phyloP scores from a whole-genome alignment of 2,329 filamentous ascomycete species.

The Colletotrichum liaoningense region DNA sequence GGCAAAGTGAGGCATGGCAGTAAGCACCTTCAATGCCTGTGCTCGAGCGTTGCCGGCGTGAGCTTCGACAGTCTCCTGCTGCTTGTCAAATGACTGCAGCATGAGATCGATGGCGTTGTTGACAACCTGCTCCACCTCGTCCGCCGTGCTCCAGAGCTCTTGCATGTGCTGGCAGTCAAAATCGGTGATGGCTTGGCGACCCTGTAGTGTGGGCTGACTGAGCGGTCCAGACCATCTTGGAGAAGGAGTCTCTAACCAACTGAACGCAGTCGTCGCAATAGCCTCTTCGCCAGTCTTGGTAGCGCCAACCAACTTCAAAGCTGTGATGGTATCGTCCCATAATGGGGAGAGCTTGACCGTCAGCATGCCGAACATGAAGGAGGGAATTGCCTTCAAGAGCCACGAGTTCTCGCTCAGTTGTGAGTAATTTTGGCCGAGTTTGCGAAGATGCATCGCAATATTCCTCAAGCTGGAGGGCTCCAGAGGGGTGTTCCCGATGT shows the following conservation, averaged over 20 bases:
- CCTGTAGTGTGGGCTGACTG: conserved; percentile 45
- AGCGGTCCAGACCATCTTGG: conserved; percentile 62
- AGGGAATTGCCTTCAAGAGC: conserved; percentile 78
- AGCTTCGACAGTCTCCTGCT: conserved; percentile 66
- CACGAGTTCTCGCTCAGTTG: conserved; percentile 69
- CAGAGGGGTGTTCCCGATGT: conserved; percentile 84
- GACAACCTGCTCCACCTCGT: conserved; percentile 63
- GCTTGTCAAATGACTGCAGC: conserved; percentile 71
- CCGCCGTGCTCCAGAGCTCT: conserved; percentile 64
- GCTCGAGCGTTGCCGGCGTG: conserved; percentile 71
- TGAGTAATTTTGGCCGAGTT: conserved; percentile 74
- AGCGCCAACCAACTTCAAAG: conserved; percentile 80
- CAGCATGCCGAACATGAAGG: conserved; percentile 89
- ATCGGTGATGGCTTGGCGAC: conserved; percentile 65
- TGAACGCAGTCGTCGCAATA: conserved; percentile 78
- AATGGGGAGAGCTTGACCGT: conserved; percentile 86
- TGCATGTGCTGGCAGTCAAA: conserved; percentile 87
- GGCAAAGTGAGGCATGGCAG: conserved; percentile 78
- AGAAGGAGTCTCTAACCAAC: conserved; percentile 77
- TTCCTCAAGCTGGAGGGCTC: conserved; percentile 79
- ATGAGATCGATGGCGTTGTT: conserved; percentile 68
- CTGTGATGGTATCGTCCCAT: conserved; percentile 85
- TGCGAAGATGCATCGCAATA: conserved; percentile 87
- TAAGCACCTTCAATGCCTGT: conserved; percentile 84
- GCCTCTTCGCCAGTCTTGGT: conserved; percentile 77